phyloP scores from a whole-genome alignment of 208 protist genomes.

The Phytomonas sp. region DNA sequence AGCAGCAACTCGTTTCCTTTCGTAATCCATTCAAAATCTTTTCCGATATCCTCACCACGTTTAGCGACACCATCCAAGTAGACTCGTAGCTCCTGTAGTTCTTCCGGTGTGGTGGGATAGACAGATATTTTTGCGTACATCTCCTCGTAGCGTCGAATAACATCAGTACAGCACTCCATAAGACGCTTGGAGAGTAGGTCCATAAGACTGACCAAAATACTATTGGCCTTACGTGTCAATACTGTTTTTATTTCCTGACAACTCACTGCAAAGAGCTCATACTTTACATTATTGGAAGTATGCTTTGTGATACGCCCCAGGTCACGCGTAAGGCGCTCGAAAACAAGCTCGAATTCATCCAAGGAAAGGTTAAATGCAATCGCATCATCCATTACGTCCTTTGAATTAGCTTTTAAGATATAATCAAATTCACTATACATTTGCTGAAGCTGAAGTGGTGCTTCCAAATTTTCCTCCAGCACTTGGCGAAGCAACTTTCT shows the following conservation, averaged over 20 bases:
- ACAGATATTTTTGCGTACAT: constrained; percentile 68
- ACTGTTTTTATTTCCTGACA: constrained; percentile 81
- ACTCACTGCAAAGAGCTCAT: constrained; percentile 85
- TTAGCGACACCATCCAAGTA: constrained; percentile 68
- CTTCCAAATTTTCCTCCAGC: constrained; percentile 65
- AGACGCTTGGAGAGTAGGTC: constrained; percentile 53
- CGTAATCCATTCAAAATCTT: constrained; percentile 58
- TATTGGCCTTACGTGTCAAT: constrained; percentile 40
- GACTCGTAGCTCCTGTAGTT: constrained; percentile 79
- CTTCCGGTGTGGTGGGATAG: constrained; percentile 83
- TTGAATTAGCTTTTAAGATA: constrained; percentile 45
- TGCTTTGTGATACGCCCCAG: constrained; percentile 62
- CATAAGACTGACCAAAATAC: constrained; percentile 64
- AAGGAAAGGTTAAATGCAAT: constrained; percentile 23
- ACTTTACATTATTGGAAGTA: constrained; percentile 84
- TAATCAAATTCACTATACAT: constrained; percentile 91
- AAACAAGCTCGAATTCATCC: constrained; percentile 79
- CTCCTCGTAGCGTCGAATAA: constrained; percentile 59
- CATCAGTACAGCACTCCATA: constrained; percentile 39
- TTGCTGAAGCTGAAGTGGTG: constrained; percentile 76
- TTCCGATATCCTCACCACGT: constrained; percentile 65
- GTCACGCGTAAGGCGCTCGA: constrained; percentile 82
- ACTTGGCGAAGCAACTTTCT: constrained; percentile 40
- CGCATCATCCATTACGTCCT: constrained; percentile 39
- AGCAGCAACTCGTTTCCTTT: constrained; percentile 79